Percentiles rank a stretch among this genome's conserved stretches.
Evolutionary conservation across 139 green algal species (phyloP).

Genomic region (Micractinium conductrix): DNA sequence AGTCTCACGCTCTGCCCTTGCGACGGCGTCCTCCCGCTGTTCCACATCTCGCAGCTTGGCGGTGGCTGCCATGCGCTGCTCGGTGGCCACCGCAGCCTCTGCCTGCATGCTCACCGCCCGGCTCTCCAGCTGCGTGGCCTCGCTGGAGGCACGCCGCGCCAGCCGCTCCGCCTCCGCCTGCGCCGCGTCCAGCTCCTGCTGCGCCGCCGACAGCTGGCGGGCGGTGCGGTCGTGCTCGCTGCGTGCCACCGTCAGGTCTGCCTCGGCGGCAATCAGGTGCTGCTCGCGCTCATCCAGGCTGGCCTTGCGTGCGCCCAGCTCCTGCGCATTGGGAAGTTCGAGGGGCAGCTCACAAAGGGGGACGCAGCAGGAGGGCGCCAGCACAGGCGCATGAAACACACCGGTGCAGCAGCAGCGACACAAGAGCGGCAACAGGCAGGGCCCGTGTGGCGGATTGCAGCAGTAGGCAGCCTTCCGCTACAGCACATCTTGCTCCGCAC

Average conservation of each 20-base stretch:
- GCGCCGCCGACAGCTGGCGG: not conserved
- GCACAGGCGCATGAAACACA: not conserved
- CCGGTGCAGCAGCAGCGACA: no score
- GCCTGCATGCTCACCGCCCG: slow-evolving; percentile 4
- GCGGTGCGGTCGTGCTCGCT: slow-evolving; percentile 22
- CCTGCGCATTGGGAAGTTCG: slow-evolving; percentile 13
- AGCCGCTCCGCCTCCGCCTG: slow-evolving; percentile 27
- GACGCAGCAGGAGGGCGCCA: no score
- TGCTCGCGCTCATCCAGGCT: slow-evolving; percentile 39
- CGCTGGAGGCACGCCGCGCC: not conserved
- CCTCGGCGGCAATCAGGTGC: slow-evolving; percentile 32
- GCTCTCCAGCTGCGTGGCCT: slow-evolving; percentile 29
- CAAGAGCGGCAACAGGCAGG: no score
- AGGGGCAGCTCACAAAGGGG: not conserved
- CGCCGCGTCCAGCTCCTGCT: slow-evolving; percentile 2
- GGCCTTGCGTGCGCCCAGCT: slow-evolving; percentile 36
- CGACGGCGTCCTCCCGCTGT: slow-evolving; percentile 45
- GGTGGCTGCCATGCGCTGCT: slow-evolving; percentile 25
- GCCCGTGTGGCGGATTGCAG: no score
- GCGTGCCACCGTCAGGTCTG: slow-evolving; percentile 32
- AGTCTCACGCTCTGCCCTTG: slow-evolving; percentile 36
- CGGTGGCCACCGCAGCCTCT: slow-evolving; percentile 33
- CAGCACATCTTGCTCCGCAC: not conserved
- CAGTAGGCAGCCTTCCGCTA: no score
- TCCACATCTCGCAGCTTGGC: slow-evolving; percentile 29